phyloP scores from a whole-genome alignment of 805 yeast genomes.

The Yarrowia sp. region DNA sequence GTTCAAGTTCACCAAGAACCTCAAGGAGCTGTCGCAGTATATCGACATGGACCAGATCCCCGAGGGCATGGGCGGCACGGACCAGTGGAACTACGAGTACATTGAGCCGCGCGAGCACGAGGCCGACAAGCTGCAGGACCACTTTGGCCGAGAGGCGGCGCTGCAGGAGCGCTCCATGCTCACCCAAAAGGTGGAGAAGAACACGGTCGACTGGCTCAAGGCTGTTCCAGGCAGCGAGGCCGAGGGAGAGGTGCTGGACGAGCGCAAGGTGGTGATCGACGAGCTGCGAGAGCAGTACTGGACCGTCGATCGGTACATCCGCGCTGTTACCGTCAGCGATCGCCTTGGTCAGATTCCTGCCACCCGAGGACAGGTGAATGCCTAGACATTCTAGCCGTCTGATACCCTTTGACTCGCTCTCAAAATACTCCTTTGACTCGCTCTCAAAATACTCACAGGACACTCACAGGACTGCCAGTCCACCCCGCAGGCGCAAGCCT shows the following conservation, averaged over 20 bases:
- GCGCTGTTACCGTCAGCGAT: neutral
- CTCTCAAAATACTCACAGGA: too few species aligned
- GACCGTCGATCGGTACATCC: conserved; percentile 7
- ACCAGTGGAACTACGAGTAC: conserved; percentile 52
- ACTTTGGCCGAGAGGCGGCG: conserved; percentile 8
- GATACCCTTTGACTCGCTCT: too few species aligned
- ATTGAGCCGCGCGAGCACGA: conserved; percentile 50
- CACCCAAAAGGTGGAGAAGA: conserved; percentile 6
- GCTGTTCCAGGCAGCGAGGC: neutral
- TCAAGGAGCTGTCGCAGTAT: conserved; percentile 55
- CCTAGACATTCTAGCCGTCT: neutral
- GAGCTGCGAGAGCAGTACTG: conserved; percentile 18
- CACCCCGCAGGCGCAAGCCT: neutral
- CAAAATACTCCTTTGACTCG: too few species aligned
- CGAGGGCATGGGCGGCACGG: conserved; percentile 61
- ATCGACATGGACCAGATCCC: conserved; percentile 57
- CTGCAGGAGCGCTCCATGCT: conserved; percentile 3
- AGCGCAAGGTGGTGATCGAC: neutral
- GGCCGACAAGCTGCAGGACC: conserved; percentile 40
- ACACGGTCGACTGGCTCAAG: neutral
- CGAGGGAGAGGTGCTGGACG: neutral
- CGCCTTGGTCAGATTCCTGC: conserved; percentile 10
- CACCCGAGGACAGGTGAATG: neutral
- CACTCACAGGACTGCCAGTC: too few species aligned
- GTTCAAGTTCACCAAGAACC: conserved; percentile 64